Conservation (phyloP, 768 basidiomycete species). For the Candolleomyces aberdarensis region DNA sequence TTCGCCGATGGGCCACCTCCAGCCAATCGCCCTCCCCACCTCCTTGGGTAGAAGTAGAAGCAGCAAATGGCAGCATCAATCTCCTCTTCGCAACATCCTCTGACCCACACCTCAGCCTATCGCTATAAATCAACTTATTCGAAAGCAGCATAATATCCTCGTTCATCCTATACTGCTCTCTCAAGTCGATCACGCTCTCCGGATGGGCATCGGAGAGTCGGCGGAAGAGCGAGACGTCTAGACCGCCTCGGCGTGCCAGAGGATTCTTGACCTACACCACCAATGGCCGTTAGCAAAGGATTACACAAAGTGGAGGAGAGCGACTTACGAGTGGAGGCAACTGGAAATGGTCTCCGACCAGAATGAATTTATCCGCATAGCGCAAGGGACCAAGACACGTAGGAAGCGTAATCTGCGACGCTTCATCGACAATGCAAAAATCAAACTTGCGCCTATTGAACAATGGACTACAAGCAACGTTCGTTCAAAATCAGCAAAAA, state of each 20-base stretch:
- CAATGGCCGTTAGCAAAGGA: not conserved
- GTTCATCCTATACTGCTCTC: slow-evolving; percentile 95
- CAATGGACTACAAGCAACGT: slow-evolving; percentile 53
- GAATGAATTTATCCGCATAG: slow-evolving; percentile 85
- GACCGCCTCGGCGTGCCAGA: slow-evolving; percentile 76
- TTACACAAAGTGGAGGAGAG: not conserved
- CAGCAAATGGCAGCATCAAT: slow-evolving; percentile 48
- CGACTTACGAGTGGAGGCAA: slow-evolving; percentile 85
- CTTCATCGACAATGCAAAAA: slow-evolving; percentile 97
- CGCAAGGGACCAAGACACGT: slow-evolving; percentile 93
- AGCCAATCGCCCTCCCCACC: not conserved
- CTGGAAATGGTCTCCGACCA: slow-evolving; percentile 97
- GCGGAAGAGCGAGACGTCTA: slow-evolving; percentile 89
- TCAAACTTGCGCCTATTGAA: slow-evolving; percentile 87
- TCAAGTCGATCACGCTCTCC: slow-evolving; percentile 78
- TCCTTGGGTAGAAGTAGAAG: not conserved
- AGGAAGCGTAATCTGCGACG: slow-evolving; percentile 95
- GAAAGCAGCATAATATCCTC: slow-evolving; percentile 16
- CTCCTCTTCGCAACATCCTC: slow-evolving; percentile 60
- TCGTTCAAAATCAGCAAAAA: not conserved
- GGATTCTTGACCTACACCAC: slow-evolving; percentile 69
- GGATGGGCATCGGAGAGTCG: slow-evolving; percentile 86
- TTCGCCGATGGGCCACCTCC: not conserved
- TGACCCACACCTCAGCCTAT: slow-evolving; percentile 59
- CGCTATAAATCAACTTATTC: slow-evolving; percentile 15